These are phyloP conservation scores for Barbarea vulgaris DNA, from an alignment of 345 rosid species.

Conservation along the genomic window DNA sequence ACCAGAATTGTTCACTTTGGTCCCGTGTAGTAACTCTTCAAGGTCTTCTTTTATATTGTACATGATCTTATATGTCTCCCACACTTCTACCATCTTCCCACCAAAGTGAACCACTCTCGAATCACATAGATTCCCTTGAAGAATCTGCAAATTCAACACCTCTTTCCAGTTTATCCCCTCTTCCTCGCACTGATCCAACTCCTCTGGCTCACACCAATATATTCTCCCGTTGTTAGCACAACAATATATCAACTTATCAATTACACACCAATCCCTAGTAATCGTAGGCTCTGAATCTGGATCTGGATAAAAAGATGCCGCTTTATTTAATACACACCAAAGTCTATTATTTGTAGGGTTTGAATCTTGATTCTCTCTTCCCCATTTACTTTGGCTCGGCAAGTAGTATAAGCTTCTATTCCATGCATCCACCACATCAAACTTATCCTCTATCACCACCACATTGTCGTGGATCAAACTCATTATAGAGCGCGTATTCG, in stretches of 20 bases:
- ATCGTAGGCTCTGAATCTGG: too few relatives aligned
- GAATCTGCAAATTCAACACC: slow-evolving; percentile 46
- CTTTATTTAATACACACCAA: slow-evolving; percentile 46
- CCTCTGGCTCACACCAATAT: slow-evolving; percentile 51
- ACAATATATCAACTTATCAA: slow-evolving; percentile 59
- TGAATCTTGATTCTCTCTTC: not conserved
- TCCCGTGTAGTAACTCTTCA: not conserved
- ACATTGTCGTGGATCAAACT: not conserved
- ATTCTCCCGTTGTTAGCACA: slow-evolving; percentile 61
- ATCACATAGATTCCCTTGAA: slow-evolving; percentile 55
- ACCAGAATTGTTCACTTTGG: slow-evolving; percentile 28
- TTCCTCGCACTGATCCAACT: slow-evolving; percentile 5
- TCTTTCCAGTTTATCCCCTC: slow-evolving; percentile 47
- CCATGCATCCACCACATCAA: not conserved
- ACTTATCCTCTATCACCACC: not conserved
- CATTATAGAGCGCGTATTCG: not conserved
- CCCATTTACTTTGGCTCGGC: slow-evolving; percentile 39
- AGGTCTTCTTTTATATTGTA: not conserved
- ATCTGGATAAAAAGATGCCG: not conserved
- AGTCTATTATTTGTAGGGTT: not conserved
- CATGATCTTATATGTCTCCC: not conserved
- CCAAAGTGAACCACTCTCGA: slow-evolving; percentile 39
- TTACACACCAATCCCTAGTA: slow-evolving; percentile 51
- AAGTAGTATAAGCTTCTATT: not conserved
- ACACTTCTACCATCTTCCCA: not conserved